Evolutionary conservation across 1,284 basidiomycete genomes (phyloP).

Genomic region (Xerocomus alliaceus): DNA sequence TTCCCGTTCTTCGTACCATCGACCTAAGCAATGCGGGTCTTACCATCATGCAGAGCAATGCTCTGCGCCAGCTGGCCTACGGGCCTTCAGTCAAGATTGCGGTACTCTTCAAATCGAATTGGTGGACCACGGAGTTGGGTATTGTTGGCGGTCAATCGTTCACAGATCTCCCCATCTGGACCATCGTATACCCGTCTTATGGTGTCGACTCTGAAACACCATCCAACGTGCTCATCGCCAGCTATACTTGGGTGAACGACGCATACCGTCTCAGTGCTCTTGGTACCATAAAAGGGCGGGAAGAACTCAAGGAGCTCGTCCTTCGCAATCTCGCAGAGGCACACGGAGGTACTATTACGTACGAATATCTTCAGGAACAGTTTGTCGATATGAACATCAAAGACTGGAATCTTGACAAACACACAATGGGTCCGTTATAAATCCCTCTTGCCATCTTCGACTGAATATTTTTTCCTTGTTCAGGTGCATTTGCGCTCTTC

Average conservation of each 20-base stretch:
- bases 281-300: neutral
- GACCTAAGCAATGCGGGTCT: conserved; percentile 16
- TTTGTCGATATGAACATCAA: conserved; percentile 17
- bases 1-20: conserved; percentile 15
- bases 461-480: neutral
- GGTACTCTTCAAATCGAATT: conserved; percentile 43
- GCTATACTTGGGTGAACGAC: conserved; percentile 6
- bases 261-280: conserved; percentile 11
- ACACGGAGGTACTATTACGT: conserved; percentile 13
- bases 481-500: conserved; percentile 20
- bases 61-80: conserved; percentile 11
- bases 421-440: conserved; percentile 12
- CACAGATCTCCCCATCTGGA: conserved; percentile 44
- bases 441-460: too few relatives aligned
- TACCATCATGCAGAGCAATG: conserved; percentile 20
- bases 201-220: conserved; percentile 36
- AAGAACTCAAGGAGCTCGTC: conserved; percentile 16
- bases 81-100: conserved; percentile 35
- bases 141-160: conserved; percentile 41
- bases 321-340: conserved; percentile 23
- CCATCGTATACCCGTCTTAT: conserved; percentile 45
- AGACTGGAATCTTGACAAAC: conserved; percentile 15
- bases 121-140: conserved; percentile 39
- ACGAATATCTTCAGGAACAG: conserved; percentile 4
- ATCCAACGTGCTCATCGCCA: conserved; percentile 20